Base-by-base conservation (phyloP, 495 filamentous ascomycete genomes). In the Clohesyomyces aquaticus region DNA sequence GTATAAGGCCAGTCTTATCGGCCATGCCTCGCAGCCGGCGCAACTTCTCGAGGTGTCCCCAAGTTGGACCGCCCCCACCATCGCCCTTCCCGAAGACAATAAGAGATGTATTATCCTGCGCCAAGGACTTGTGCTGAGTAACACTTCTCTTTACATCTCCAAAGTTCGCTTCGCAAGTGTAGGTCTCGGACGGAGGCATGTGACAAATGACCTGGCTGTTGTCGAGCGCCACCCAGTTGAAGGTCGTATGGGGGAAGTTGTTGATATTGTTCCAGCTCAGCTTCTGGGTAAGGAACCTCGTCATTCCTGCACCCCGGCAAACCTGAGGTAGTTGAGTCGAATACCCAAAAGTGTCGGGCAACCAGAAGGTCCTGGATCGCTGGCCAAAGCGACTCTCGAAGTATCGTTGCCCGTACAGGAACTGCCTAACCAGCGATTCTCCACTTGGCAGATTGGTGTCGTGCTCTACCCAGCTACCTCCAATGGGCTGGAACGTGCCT, bases 201-300 rank as follows among this genome's bases (percentile, higher is more conserved):
- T 98, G 94, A 75, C 93, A 97, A 53, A 98, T 82, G 45, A 98
- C 94, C 70, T 98, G 94, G 62, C 89, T 95, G 18, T 93, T 93
- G 72, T 98, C 94, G 25, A 96, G 83, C 1, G 91, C 80, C 19
- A 98, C 92, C 94, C 94, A 98, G 70, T 94, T 94, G 80, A 98
- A 98, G 0, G 94, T 98, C 1, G 93, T 97, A 68, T 98, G 94
- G 1, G 94, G 94, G 77, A 98, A 98, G 61, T 89, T 96, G 78
- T 98, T 98, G 80, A 98, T 97, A 75, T 98, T 98, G 76, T 98
- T 98, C 88, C 87, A 91, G 73, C 86, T 89, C 38, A 98, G 82
- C 77, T 98, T 98, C 76, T 98, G 94, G 1, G 94, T 98, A 66
- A 98, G 90, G 79, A 98, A 98, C 28, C 94, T 84, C 55, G 80